Evolutionary conservation across 208 protist species (phyloP).

Genomic region (Tritrichomonas musculus): DNA sequence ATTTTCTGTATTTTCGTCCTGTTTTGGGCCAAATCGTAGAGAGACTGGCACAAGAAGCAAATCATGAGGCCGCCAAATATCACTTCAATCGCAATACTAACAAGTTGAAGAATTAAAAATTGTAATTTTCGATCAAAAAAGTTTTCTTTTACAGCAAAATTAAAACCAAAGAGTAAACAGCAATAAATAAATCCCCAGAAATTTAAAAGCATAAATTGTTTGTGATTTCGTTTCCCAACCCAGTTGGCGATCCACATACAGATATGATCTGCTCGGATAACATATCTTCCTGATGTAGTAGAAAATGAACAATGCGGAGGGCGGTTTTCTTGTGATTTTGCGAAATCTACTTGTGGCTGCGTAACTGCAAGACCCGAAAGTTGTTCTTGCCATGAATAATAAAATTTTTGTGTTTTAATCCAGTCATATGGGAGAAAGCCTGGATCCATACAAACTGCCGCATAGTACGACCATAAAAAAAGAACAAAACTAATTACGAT

Average conservation of each 20-base stretch:
- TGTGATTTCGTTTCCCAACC: not conserved
- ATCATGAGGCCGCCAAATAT: not conserved
- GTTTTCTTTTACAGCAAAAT: not conserved
- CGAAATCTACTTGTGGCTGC: not conserved
- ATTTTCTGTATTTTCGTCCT: not conserved
- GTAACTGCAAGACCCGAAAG: not conserved
- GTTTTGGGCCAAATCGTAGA: not conserved
- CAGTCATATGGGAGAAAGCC: too few species aligned
- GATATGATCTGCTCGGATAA: not conserved
- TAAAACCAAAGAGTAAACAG: not conserved
- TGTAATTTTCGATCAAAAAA: not conserved
- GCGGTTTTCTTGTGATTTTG: not conserved
- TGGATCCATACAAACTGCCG: not conserved
- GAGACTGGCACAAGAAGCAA: not conserved
- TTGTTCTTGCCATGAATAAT: not conserved
- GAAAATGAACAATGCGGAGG: not conserved
- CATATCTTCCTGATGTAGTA: not conserved
- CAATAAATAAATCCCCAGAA: not conserved
- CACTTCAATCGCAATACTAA: not conserved
- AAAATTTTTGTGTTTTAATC: not conserved
- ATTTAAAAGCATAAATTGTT: conserved; percentile 5
- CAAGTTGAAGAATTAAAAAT: not conserved
- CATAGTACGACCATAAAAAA: not conserved
- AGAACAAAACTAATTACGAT: not conserved
- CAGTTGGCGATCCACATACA: not conserved